Evolutionary conservation across 805 yeast genomes (phyloP), one percentile per base, ranked within the genome.

Genomic region (Ogataea wickerhamii): DNA sequence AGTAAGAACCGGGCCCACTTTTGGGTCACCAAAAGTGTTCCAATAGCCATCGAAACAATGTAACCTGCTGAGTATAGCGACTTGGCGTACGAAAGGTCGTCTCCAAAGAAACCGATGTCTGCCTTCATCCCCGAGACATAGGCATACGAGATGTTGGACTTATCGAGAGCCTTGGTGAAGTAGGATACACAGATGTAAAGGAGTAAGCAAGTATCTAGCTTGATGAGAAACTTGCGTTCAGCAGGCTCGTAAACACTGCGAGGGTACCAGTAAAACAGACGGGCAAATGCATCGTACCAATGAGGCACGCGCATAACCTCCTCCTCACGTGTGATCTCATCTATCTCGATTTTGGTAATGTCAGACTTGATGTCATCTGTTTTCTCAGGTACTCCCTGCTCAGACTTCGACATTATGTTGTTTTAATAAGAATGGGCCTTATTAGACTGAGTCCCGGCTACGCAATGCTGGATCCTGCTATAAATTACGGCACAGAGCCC

Each of bases 91-190:
- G 52, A 38, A 18, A 50, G 45, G 36, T 53, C 58, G 52, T 79
- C 74, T 10, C 84, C 85, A 37, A 66, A 51, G 72, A 83, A 71
- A 4, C 67, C 65, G 25, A 81, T 60, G 32, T 67, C 78, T 47
- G 72, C 78, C 41, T 70, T 59, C 75, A 82, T 68, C 16, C 85
- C 82, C 13, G 80, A 71, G 28, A 77, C 79, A 49, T 80, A 82
- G 1, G 87, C 87, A 51, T 80, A 78, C 43, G 70, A 71, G 39
- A 76, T 62, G 56, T 81, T 82, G 31, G 74, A 68, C 43, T 72
- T 73, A 55, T 82, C 88, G 32, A 82, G 65, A 34, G 78, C 73
- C 53, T 80, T 80, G 38, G 82, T 77, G 82, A 85, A 82, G 56
- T 81, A 80, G 0, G 79, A 78, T 17, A 68, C 49, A 49, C 75